A percentile compares a stretch with the other conserved stretches of the same genome.
Conservation (phyloP, 2,329 filamentous ascomycete species). For the Beauveria rudraprayagi region DNA sequence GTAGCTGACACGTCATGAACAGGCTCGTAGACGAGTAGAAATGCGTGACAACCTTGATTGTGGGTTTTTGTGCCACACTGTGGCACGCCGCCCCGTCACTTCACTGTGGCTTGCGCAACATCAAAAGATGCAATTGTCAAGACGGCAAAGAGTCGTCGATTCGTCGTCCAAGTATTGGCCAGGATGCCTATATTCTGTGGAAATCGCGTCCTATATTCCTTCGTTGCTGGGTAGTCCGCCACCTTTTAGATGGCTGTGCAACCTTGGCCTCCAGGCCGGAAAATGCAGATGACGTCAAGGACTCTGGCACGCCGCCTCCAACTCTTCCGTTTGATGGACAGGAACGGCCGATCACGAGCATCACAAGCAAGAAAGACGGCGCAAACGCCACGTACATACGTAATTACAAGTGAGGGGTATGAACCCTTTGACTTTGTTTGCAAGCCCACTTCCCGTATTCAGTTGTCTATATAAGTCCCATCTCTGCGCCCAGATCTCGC, state of each 20-base stretch:
- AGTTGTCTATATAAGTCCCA: conserved; percentile 6
- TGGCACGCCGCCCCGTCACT: background rate
- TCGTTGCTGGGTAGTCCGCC: background rate
- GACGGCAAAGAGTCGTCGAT: background rate
- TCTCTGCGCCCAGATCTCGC: conserved; percentile 17
- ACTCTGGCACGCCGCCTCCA: background rate
- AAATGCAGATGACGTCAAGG: conserved; percentile 7
- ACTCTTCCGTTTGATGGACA: background rate
- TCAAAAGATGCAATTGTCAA: background rate
- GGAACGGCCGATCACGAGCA: conserved; percentile 4
- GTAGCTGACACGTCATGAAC: conserved; percentile 8
- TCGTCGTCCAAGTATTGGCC: background rate
- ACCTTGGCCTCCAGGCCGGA: background rate
- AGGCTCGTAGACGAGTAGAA: background rate
- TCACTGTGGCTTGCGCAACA: background rate
- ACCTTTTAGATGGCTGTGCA: background rate
- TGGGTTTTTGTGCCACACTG: conserved; percentile 8
- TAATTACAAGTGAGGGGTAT: conserved; percentile 9
- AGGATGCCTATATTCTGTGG: background rate
- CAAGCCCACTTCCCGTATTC: conserved; percentile 1
- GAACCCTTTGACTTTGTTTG: background rate
- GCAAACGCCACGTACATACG: background rate
- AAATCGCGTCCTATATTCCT: background rate
- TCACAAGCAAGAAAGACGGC: background rate
- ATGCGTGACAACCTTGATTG: background rate